Evolutionary conservation across 2,329 filamentous ascomycete species (phyloP), one percentile per base, ranked within the genome.

Genomic region (Aureobasidium sp.): DNA sequence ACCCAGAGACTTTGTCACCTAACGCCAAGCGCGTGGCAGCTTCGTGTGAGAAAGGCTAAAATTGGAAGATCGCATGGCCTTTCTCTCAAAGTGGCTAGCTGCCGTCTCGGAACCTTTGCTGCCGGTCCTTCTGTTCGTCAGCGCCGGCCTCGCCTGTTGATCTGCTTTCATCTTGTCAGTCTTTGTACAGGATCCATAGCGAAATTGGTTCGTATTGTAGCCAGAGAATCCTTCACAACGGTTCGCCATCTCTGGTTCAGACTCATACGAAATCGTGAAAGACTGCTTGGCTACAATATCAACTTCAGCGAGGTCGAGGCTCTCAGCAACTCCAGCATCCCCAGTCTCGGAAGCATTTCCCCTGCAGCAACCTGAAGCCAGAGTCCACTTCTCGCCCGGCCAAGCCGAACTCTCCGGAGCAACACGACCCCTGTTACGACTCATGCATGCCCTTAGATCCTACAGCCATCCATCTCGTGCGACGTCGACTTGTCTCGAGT

Each of bases 61-160:
- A 21, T 41, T 52, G 42, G 48, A 34, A 52, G n/a, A 40, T 14
- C 12, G 25, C 30, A 27, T 17, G 8, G n/a, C 32, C 17, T 19
- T 32, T n/a, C 6, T 19, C 37, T 17, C 11, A 3, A 37, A 27
- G 27, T 6, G 10, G 30, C 22, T 48, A 48, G 44, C 5, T 17
- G 4, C 44, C 44, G 32, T 37, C 32, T 29, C 45, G 22, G 32
- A 38, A 38, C 34, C 34, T 34, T 6, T 35, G n/a, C 32, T 16
- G n/a, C 4, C 14, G 12, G 6, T 49, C 3, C 22, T 38, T 32
- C 10, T 14, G 14, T 12, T 27, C 14, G 32, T 30, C 44, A 35
- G 12, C 11, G 21, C 37, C 44, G 44, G 42, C 24, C 45, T 49
- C 45, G 34, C 45, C 45, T 38, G 42, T 35, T 30, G 42, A 47